These are phyloP conservation scores for Colletotrichum australisinense DNA, from an alignment of 2,329 filamentous ascomycete species.

Conservation along the genomic window DNA sequence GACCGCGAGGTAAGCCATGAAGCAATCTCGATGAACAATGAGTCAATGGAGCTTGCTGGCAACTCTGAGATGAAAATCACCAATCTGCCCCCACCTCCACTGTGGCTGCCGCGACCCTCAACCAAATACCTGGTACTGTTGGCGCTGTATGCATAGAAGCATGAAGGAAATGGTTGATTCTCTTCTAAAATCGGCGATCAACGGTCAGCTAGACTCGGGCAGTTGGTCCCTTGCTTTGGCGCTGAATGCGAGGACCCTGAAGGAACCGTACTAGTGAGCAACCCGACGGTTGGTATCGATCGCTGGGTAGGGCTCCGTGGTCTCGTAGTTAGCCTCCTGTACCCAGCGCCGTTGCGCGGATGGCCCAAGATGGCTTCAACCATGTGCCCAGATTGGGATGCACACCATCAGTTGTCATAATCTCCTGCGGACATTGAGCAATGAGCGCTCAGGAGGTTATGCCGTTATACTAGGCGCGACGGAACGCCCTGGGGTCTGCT, in stretches of 20 bases:
- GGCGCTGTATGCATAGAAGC: neutral
- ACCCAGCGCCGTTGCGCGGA: slow-evolving; percentile 22
- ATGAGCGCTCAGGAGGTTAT: slow-evolving; percentile 7
- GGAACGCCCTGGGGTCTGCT: slow-evolving; percentile 9
- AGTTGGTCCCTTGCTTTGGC: neutral
- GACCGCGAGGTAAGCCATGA: slow-evolving; percentile 3
- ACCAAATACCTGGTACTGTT: neutral
- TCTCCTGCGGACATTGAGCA: slow-evolving; percentile 22
- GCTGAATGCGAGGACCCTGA: slow-evolving; percentile 16
- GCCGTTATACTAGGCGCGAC: neutral
- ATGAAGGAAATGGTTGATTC: neutral
- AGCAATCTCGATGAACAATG: neutral
- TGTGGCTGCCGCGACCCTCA: neutral
- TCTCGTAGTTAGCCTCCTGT: slow-evolving; percentile 15
- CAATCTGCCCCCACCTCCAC: neutral
- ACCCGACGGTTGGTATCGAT: slow-evolving; percentile 17
- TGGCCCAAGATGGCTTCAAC: slow-evolving; percentile 14
- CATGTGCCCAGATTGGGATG: slow-evolving; percentile 21
- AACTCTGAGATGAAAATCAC: neutral
- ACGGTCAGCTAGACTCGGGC: neutral
- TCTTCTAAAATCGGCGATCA: neutral
- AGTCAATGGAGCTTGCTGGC: neutral
- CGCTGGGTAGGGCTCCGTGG: slow-evolving; percentile 10
- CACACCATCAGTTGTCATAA: slow-evolving; percentile 23
- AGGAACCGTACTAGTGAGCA: neutral